A percentile compares a stretch with the other conserved stretches of the same genome.
phyloP scores from a whole-genome alignment of 2,329 filamentous ascomycete genomes.

The Aspergillus sp. region DNA sequence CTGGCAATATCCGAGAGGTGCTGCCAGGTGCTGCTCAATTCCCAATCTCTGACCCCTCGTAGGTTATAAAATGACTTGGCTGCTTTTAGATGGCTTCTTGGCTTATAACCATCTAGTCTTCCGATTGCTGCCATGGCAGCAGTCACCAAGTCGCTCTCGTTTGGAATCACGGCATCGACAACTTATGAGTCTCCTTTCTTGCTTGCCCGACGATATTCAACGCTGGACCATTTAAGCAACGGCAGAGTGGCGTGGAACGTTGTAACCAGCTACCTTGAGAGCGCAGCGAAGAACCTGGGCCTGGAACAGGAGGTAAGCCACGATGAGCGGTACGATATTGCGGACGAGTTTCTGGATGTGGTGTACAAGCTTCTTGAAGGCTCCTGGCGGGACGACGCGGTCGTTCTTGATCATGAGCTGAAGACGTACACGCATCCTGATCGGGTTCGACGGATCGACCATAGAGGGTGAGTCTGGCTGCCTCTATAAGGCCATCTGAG shows the following conservation, averaged over 20 bases:
- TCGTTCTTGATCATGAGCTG: slow-evolving; percentile 8
- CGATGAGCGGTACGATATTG: slow-evolving; percentile 46
- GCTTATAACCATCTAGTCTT: not conserved
- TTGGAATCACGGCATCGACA: slow-evolving; percentile 52
- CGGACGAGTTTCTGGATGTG: slow-evolving; percentile 45
- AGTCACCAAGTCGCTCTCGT: slow-evolving; percentile 42
- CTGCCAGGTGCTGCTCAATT: no score
- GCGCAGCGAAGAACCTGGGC: slow-evolving; percentile 43
- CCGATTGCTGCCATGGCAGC: slow-evolving; percentile 46
- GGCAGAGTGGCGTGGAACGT: slow-evolving; percentile 53
- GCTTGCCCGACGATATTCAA: slow-evolving; percentile 52
- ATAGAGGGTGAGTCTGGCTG: no score
- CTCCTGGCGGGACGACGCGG: slow-evolving; percentile 44
- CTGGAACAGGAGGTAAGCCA: slow-evolving; percentile 42
- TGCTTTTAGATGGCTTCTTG: no score
- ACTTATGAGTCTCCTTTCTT: slow-evolving; percentile 55
- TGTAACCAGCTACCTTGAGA: slow-evolving; percentile 47
- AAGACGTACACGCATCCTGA: slow-evolving; percentile 10
- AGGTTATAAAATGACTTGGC: no score
- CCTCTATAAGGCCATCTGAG: no score
- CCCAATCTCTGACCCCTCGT: no score
- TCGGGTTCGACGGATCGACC: slow-evolving; percentile 29
- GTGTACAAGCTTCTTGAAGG: slow-evolving; percentile 52
- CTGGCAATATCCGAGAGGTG: no score
- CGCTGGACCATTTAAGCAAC: slow-evolving; percentile 50